phyloP scores from a whole-genome alignment of 192 early-diverging fungal species.

The Backusella circina region DNA sequence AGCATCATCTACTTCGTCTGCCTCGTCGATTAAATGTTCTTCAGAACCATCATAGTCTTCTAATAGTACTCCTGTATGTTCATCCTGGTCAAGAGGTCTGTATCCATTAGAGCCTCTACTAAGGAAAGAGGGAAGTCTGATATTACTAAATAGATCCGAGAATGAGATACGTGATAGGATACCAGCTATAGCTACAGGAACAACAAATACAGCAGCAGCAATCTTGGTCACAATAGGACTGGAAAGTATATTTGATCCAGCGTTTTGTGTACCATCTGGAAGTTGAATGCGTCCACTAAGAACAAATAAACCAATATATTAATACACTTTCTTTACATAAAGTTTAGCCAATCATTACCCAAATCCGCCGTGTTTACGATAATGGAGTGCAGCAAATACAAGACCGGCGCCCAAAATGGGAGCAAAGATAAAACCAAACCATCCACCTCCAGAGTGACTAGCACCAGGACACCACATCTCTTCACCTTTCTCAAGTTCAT shows the following conservation, averaged over 20 bases:
- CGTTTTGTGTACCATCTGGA: constrained; percentile 5
- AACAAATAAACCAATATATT: neutral
- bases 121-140: constrained; percentile 18
- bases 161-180: constrained; percentile 29
- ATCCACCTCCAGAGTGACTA: constrained; percentile 20
- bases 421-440: constrained; percentile 27
- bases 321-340: neutral
- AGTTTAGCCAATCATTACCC: constrained; percentile 7
- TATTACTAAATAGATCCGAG: constrained; percentile 17
- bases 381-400: constrained; percentile 21
- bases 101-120: constrained; percentile 18
- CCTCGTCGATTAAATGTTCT: constrained; percentile 26
- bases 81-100: constrained; percentile 34
- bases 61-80: constrained; percentile 34
- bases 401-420: constrained; percentile 30
- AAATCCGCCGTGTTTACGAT: constrained; percentile 25
- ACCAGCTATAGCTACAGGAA: constrained; percentile 26
- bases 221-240: constrained; percentile 24
- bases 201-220: constrained; percentile 20
- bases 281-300: constrained; percentile 27
- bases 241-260: constrained; percentile 6
- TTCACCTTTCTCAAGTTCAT: constrained; percentile 41
- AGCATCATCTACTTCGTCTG: constrained; percentile 23
- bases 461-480: constrained; percentile 68
- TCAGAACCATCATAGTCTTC: constrained; percentile 38